These are phyloP conservation scores for Aspergillus floridensis DNA, from an alignment of 2,329 filamentous ascomycete species.

Conservation along the genomic window DNA sequence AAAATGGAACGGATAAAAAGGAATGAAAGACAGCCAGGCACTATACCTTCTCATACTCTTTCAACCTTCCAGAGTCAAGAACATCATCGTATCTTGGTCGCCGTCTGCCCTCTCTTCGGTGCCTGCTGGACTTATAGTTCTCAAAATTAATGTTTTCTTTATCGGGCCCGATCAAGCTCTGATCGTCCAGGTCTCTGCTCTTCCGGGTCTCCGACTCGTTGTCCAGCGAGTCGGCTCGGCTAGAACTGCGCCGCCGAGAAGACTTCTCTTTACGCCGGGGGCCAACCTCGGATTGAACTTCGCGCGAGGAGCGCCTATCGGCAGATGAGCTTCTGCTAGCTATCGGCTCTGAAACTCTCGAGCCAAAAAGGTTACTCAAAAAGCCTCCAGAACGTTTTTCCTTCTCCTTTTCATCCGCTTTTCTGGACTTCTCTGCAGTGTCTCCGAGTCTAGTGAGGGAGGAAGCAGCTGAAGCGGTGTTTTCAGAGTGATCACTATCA, in stretches of 20 bases:
- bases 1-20: conserved; percentile 20
- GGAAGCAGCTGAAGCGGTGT: conserved; percentile 35
- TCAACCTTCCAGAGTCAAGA: conserved; percentile 31
- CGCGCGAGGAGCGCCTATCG: conserved; percentile 30
- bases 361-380: conserved; percentile 39
- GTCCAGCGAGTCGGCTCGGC: conserved; percentile 42
- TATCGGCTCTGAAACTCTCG: conserved; percentile 33
- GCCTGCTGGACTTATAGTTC: conserved; percentile 32
- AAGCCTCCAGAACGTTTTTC: conserved; percentile 34
- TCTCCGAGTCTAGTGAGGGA: conserved; percentile 33
- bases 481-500: conserved; percentile 34
- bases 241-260: conserved; percentile 38
- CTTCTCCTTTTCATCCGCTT: conserved; percentile 34
- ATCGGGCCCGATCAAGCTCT: conserved; percentile 36
- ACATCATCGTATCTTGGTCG: conserved; percentile 39
- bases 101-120: conserved; percentile 36
- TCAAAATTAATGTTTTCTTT: conserved; percentile 39
- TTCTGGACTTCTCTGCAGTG: conserved; percentile 29
- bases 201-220: conserved; percentile 41
- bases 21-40: conserved; percentile 30
- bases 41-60: conserved; percentile 42
- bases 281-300: conserved; percentile 38
- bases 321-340: conserved; percentile 25
- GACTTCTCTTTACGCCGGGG: conserved; percentile 45
- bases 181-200: conserved; percentile 40